phyloP scores from a whole-genome alignment of 345 rosid genomes.

The Hibiscus mutabilis region DNA sequence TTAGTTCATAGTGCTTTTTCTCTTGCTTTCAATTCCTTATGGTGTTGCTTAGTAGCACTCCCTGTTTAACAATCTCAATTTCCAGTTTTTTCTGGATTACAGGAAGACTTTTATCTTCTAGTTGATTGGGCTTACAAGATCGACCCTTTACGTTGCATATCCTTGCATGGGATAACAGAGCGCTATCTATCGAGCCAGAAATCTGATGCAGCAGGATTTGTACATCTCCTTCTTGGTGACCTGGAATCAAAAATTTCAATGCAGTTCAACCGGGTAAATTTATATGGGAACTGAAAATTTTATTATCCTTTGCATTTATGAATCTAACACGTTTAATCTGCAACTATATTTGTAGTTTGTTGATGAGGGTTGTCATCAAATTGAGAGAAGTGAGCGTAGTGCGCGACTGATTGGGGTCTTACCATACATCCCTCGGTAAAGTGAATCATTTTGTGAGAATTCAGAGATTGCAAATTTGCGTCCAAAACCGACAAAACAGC shows the following conservation, averaged over 20 bases:
- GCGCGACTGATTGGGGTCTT: slow-evolving; percentile 84
- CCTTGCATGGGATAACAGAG: slow-evolving; percentile 98
- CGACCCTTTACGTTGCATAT: slow-evolving; percentile 95
- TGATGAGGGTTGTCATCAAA: slow-evolving; percentile 97
- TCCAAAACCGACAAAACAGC: background rate
- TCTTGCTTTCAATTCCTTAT: background rate
- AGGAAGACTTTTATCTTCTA: slow-evolving; percentile 98
- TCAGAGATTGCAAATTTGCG: background rate
- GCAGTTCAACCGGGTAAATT: slow-evolving; percentile 86
- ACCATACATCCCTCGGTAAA: slow-evolving; percentile 88
- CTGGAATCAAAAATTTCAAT: slow-evolving; percentile 84
- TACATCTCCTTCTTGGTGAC: slow-evolving; percentile 93
- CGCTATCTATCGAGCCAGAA: slow-evolving; percentile 87
- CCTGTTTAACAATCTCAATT: background rate
- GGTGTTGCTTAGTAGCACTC: background rate
- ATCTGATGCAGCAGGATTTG: slow-evolving; percentile 98
- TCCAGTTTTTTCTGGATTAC: slow-evolving; percentile 17
- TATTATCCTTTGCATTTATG: background rate
- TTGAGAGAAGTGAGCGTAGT: slow-evolving; percentile 90
- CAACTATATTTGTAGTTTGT: slow-evolving; percentile 56
- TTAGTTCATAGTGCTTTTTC: background rate
- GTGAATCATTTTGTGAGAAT: slow-evolving; percentile 4
- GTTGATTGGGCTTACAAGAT: slow-evolving; percentile 99
- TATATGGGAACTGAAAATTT: slow-evolving; percentile 8
- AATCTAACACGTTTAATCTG: slow-evolving; percentile 18